phyloP scores from a whole-genome alignment of 768 basidiomycete genomes.

The Porpolomopsis calyptriformis region DNA sequence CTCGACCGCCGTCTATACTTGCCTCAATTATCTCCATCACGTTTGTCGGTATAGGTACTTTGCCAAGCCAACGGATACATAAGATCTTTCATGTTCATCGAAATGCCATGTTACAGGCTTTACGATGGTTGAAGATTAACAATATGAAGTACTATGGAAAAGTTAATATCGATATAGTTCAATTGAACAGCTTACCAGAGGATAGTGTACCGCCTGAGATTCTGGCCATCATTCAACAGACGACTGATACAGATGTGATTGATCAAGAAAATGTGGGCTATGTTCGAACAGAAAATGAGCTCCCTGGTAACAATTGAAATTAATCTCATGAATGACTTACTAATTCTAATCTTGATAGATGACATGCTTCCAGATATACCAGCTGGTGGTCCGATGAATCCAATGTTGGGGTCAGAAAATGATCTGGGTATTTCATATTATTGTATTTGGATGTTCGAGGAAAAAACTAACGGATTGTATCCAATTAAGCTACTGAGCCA shows the following conservation, averaged over 20 bases:
- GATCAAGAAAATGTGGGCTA: slow-evolving; percentile 22
- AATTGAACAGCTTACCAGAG: slow-evolving; percentile 18
- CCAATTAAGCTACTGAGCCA: not conserved
- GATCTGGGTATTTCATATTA: not conserved
- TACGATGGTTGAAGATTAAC: slow-evolving; percentile 25
- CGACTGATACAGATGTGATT: slow-evolving; percentile 11
- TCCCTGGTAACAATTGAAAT: not conserved
- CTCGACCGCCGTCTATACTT: slow-evolving; percentile 15
- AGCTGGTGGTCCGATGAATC: not conserved
- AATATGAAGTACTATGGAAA: slow-evolving; percentile 18
- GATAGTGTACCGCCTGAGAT: slow-evolving; percentile 25
- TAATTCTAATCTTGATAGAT: not conserved
- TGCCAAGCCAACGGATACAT: slow-evolving; percentile 14
- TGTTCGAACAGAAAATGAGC: slow-evolving; percentile 13
- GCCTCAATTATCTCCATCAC: slow-evolving; percentile 22
- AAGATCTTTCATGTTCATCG: slow-evolving; percentile 18
- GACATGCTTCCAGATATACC: not conserved
- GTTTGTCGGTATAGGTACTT: slow-evolving; percentile 17
- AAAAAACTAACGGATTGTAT: not conserved
- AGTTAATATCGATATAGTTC: slow-evolving; percentile 14
- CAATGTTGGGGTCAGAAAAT: not conserved
- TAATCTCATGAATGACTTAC: not conserved
- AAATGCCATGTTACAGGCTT: slow-evolving; percentile 12
- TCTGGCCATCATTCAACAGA: slow-evolving; percentile 9
- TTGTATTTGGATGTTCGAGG: not conserved